These are phyloP conservation scores for Nematocida ausubeli DNA, from an alignment of 371 early-diverging fungal species.

Conservation along the genomic window DNA sequence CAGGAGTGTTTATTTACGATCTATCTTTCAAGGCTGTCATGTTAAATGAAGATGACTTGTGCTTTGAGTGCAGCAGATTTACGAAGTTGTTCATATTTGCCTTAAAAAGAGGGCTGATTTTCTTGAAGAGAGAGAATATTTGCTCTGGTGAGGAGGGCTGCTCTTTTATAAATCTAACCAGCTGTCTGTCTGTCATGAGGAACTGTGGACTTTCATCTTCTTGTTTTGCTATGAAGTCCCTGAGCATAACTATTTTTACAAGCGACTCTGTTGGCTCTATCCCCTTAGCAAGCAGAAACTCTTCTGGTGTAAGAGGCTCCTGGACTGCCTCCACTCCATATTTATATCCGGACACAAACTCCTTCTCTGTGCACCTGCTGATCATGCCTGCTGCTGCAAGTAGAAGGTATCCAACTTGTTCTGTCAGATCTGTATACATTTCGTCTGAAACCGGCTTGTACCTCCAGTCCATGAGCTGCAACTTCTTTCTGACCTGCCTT, in stretches of 20 bases:
- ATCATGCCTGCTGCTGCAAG: background rate
- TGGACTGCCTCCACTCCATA: background rate
- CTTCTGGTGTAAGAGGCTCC: background rate
- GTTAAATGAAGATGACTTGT: slow-evolving; percentile 15
- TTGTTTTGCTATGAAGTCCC: slow-evolving; percentile 61
- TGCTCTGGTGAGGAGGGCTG: slow-evolving; percentile 55
- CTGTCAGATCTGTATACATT: slow-evolving; percentile 22
- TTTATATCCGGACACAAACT: background rate
- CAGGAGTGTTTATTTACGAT: slow-evolving; percentile 1
- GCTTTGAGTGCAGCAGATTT: slow-evolving; percentile 23
- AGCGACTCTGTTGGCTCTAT: background rate
- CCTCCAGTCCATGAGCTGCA: slow-evolving; percentile 49
- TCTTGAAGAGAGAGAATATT: slow-evolving; percentile 25
- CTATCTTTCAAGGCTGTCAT: slow-evolving; percentile 1
- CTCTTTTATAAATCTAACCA: slow-evolving; percentile 36
- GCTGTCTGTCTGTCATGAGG: slow-evolving; percentile 62
- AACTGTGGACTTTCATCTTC: slow-evolving; percentile 64
- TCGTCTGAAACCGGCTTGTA: slow-evolving; percentile 15
- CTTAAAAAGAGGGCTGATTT: slow-evolving; percentile 59
- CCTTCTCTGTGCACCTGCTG: background rate
- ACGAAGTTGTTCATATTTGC: slow-evolving; percentile 61
- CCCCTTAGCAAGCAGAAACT: background rate
- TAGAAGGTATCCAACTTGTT: slow-evolving; percentile 12
- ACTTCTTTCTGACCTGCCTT: background rate
- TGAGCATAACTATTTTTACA: slow-evolving; percentile 46